Evolutionary conservation across 352 stramenopile genomes (phyloP).

Genomic region (Aphanomyces euteiches): DNA sequence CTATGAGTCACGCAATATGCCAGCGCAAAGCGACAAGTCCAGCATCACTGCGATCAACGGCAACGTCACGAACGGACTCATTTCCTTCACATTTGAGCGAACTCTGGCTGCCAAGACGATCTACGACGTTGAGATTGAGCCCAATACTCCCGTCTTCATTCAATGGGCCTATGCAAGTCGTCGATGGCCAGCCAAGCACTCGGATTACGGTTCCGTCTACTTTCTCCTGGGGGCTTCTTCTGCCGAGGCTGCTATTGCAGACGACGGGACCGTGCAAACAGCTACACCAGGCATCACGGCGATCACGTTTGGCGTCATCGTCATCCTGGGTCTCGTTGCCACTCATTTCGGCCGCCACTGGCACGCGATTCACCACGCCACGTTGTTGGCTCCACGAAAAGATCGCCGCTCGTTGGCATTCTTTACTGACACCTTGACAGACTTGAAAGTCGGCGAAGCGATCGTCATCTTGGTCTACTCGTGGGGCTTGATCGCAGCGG

Average conservation of each 20-base stretch:
- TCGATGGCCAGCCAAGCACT: conserved; percentile 16
- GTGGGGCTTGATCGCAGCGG: not conserved
- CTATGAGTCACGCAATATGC: not conserved
- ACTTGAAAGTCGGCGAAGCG: conserved; percentile 19
- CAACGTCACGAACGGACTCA: conserved; percentile 5
- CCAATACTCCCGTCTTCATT: not conserved
- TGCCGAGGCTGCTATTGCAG: not conserved
- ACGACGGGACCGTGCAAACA: not conserved
- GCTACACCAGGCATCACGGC: conserved; percentile 6
- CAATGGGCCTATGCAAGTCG: not conserved
- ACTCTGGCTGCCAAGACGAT: not conserved
- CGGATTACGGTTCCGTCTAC: not conserved
- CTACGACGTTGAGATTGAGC: conserved; percentile 11
- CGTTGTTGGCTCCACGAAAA: not conserved
- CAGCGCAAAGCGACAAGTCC: not conserved
- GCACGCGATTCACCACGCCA: not conserved
- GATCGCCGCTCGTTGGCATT: not conserved
- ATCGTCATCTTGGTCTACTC: conserved; percentile 17
- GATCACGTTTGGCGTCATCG: not conserved
- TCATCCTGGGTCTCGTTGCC: conserved; percentile 8
- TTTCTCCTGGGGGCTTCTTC: not conserved
- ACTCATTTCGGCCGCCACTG: not conserved
- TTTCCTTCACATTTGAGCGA: conserved; percentile 23
- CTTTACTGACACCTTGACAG: not conserved
- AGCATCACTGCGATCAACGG: not conserved